These are phyloP conservation scores for Rhodamnia argentea DNA, from an alignment of 345 rosid species.

Conservation along the genomic window DNA sequence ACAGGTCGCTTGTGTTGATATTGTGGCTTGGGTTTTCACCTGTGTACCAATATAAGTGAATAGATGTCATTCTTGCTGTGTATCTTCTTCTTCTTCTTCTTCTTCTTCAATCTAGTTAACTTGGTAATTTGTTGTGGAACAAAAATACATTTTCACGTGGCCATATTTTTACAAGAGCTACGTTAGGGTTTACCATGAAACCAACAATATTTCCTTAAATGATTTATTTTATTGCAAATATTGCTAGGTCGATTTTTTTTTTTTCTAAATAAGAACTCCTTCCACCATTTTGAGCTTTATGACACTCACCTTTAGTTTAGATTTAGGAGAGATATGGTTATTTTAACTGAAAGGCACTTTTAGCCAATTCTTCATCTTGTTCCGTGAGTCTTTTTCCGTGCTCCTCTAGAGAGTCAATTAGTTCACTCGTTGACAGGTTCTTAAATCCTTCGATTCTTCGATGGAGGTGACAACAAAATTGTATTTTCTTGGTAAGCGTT, in stretches of 20 bases:
- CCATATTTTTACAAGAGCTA: not conserved
- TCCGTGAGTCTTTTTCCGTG: not conserved
- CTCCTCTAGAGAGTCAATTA: not conserved
- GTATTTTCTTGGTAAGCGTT: not conserved
- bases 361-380: not conserved
- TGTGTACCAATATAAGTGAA: too few species aligned
- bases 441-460: not conserved
- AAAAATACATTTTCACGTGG: not conserved
- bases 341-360: not conserved
- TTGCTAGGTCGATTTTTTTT: not conserved
- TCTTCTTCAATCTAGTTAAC: not conserved
- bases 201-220: not conserved
- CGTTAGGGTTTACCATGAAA: not conserved
- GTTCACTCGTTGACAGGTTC: not conserved
- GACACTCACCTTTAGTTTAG: not conserved
- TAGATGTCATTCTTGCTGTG: too few species aligned
- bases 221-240: not conserved
- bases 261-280: not conserved
- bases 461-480: not conserved
- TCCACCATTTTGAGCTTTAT: not conserved
- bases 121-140: not conserved
- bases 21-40: not conserved
- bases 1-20: constrained; percentile 49
- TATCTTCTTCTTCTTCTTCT: not conserved
- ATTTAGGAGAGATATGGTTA: too few species aligned